Evolutionary conservation across 2,329 filamentous ascomycete genomes (phyloP).

Genomic region (Trichoderma sp.): DNA sequence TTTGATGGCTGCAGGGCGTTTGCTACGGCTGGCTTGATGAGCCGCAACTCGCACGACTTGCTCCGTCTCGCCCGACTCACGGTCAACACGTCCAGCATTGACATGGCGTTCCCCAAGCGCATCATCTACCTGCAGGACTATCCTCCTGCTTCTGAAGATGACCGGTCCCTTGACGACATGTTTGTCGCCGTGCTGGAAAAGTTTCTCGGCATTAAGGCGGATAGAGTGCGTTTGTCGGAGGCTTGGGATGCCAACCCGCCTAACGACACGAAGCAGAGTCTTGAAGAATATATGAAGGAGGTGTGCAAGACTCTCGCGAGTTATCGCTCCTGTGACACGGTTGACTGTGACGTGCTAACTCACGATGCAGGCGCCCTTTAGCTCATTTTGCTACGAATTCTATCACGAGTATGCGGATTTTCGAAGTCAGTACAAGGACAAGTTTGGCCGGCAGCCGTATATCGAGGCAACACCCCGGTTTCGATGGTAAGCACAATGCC

Average conservation of each 20-base stretch:
- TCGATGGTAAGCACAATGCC: slow-evolving; percentile 36
- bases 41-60: slow-evolving; percentile 36
- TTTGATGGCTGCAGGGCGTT: slow-evolving; percentile 17
- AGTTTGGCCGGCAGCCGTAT: slow-evolving; percentile 35
- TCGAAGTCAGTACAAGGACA: slow-evolving; percentile 33
- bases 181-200: slow-evolving; percentile 38
- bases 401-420: slow-evolving; percentile 39
- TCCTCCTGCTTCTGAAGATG: slow-evolving; percentile 11
- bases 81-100: slow-evolving; percentile 24
- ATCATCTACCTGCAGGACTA: slow-evolving; percentile 38
- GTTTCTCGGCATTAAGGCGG: slow-evolving; percentile 29
- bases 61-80: slow-evolving; percentile 31
- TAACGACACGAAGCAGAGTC: slow-evolving; percentile 29
- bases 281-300: slow-evolving; percentile 38
- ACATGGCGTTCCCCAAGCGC: slow-evolving; percentile 25
- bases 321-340: background rate
- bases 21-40: slow-evolving; percentile 33
- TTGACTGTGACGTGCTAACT: background rate
- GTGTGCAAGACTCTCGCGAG: slow-evolving; percentile 32
- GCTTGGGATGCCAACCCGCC: slow-evolving; percentile 35
- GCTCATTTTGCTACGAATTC: slow-evolving; percentile 41
- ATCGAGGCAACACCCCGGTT: slow-evolving; percentile 37
- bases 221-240: slow-evolving; percentile 31
- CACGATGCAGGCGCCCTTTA: slow-evolving; percentile 36
- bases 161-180: slow-evolving; percentile 27